These are phyloP conservation scores for Leishmania tarentolae DNA, from an alignment of 208 protist species.

Conservation along the genomic window DNA sequence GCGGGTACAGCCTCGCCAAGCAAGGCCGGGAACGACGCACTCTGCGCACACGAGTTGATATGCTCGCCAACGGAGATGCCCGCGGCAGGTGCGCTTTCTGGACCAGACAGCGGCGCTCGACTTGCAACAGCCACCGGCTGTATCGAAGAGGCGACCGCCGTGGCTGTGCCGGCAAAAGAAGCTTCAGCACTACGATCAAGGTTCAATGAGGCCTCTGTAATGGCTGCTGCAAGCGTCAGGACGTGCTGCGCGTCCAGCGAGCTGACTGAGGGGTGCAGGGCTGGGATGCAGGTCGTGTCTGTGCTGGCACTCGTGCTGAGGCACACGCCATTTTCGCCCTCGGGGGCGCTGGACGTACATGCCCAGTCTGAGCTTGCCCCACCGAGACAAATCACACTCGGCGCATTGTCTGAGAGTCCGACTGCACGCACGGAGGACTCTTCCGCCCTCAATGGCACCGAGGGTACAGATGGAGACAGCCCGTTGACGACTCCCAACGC, in stretches of 20 bases:
- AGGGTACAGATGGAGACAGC: neutral
- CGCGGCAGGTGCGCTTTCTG: constrained; percentile 2
- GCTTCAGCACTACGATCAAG: constrained; percentile 5
- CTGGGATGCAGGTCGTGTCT: neutral
- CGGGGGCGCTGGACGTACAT: neutral
- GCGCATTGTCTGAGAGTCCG: neutral
- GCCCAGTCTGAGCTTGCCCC: neutral
- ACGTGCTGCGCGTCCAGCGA: constrained; percentile 29
- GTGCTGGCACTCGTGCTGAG: constrained; percentile 2
- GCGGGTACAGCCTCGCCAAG: neutral
- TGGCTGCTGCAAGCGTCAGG: constrained; percentile 41
- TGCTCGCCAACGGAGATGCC: constrained; percentile 10
- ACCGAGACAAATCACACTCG: neutral
- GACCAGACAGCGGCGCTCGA: constrained; percentile 17
- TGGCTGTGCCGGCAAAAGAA: constrained; percentile 4
- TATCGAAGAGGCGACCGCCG: neutral
- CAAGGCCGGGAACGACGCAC: constrained; percentile 10
- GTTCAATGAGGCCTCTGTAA: constrained; percentile 39
- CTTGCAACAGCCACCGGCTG: neutral
- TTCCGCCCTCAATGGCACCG: neutral
- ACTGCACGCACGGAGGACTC: neutral
- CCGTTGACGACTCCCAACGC: neutral
- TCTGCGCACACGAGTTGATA: constrained; percentile 8
- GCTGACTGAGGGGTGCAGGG: constrained; percentile 2
- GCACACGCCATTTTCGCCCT: constrained; percentile 1